Evolutionary conservation across 139 green algal species (phyloP).

Genomic region (Pseudopediastrum boryanum): DNA sequence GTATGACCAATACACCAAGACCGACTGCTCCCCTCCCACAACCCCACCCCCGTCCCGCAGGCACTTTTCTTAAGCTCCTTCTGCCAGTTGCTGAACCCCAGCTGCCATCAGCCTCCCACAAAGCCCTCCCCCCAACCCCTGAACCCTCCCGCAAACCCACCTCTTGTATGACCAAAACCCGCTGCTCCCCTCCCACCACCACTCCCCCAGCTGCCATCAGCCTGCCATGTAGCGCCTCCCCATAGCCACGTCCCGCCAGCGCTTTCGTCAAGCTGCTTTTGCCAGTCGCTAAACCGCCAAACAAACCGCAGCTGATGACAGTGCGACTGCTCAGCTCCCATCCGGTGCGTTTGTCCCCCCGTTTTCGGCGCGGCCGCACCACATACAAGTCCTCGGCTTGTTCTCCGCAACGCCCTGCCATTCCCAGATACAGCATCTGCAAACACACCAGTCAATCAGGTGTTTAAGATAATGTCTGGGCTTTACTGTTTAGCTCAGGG

Average conservation of each 20-base stretch:
- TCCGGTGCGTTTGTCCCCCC: slow-evolving; percentile 3
- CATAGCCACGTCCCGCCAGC: slow-evolving; percentile 43
- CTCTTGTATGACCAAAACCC: no score
- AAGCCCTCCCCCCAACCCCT: no score
- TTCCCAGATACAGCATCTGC: slow-evolving; percentile 68
- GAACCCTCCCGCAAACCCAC: no score
- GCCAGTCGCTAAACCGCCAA: slow-evolving; percentile 41
- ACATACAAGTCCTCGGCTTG: slow-evolving; percentile 28
- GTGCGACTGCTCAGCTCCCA: background rate
- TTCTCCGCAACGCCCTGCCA: slow-evolving; percentile 32
- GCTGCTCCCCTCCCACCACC: no score
- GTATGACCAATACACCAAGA: no score
- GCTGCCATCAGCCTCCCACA: no score
- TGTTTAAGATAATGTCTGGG: no score
- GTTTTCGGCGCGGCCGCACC: slow-evolving; percentile 4
- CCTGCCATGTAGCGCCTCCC: slow-evolving; percentile 25
- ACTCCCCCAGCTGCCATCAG: slow-evolving; percentile 33
- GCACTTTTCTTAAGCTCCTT: slow-evolving; percentile 48
- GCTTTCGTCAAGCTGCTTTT: slow-evolving; percentile 53
- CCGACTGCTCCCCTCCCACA: no score
- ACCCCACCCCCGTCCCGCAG: slow-evolving; percentile 45
- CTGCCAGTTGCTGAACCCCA: slow-evolving; percentile 43
- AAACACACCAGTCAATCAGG: no score
- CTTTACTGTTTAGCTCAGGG: no score
- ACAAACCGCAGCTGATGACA: background rate